Percentiles rank a stretch among this genome's conserved stretches.
These are phyloP conservation scores for Oehlia diaphana DNA, from an alignment of 192 early-diverging fungal species.

Conservation along the genomic window DNA sequence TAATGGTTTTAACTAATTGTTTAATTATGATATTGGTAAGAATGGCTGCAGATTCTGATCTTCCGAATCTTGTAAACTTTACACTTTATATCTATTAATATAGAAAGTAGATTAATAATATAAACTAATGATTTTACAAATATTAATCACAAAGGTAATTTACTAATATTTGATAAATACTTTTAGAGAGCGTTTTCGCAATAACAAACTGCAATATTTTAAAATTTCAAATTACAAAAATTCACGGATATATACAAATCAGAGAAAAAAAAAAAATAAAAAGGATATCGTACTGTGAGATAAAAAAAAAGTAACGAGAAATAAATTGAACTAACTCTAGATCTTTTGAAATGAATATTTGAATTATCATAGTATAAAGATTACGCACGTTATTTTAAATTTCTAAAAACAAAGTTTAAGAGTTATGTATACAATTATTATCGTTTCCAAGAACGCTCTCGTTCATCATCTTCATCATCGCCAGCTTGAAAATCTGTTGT, in stretches of 20 bases:
- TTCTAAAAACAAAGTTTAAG: constrained; percentile 22
- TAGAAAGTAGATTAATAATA: neutral
- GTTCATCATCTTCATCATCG: constrained; percentile 40
- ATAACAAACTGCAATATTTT: neutral
- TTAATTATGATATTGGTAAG: too few species aligned
- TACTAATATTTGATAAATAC: neutral
- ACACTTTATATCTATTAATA: neutral
- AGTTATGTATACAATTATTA: constrained; percentile 21
- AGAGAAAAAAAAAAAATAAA: constrained; percentile 19
- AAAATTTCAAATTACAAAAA: neutral
- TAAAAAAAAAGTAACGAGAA: constrained; percentile 31
- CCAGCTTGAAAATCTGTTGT: constrained; percentile 13
- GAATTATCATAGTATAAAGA: constrained; percentile 8
- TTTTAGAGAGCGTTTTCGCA: neutral
- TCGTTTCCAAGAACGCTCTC: constrained; percentile 47
- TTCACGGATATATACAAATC: constrained; percentile 20
- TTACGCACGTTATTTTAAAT: constrained; percentile 13
- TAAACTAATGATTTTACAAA: neutral
- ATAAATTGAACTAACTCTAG: neutral
- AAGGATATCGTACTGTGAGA: constrained; percentile 23
- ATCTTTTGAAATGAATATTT: neutral
- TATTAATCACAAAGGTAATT: neutral
- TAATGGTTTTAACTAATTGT: too few species aligned
- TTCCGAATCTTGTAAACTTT: neutral
- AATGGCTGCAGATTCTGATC: neutral